phyloP scores from a whole-genome alignment of 176 grass and related monocot species.

The Guadua angustifolia region DNA sequence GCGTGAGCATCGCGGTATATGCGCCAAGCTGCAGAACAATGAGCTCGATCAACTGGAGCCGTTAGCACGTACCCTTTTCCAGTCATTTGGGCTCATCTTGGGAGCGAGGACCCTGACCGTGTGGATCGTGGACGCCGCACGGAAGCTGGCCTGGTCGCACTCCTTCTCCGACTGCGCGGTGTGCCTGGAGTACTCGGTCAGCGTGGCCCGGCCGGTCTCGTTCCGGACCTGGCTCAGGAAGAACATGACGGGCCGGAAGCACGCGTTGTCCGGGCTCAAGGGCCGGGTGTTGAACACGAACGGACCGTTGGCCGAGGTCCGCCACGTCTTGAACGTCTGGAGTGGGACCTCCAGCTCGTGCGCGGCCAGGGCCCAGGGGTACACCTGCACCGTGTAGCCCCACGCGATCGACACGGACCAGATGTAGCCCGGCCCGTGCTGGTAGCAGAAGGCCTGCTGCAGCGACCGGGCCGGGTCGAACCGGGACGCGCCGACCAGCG shows the following conservation, averaged over 20 bases:
- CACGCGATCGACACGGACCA: slow-evolving; percentile 85
- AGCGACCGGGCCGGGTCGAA: slow-evolving; percentile 62
- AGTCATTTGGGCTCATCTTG: slow-evolving; percentile 61
- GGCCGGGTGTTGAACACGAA: slow-evolving; percentile 84
- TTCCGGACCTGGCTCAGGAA: slow-evolving; percentile 49
- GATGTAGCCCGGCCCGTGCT: slow-evolving; percentile 47
- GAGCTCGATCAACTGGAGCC: not conserved
- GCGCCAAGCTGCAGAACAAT: not conserved
- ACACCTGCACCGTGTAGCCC: slow-evolving; percentile 81
- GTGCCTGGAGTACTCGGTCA: slow-evolving; percentile 70
- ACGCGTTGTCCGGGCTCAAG: slow-evolving; percentile 11
- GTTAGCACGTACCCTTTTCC: slow-evolving; percentile 52
- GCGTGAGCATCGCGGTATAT: not conserved
- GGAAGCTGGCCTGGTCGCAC: slow-evolving; percentile 57
- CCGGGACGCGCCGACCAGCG: slow-evolving; percentile 49
- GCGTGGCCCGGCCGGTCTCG: slow-evolving; percentile 41
- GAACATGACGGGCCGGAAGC: slow-evolving; percentile 60
- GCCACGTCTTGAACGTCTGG: slow-evolving; percentile 84
- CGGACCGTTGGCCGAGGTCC: slow-evolving; percentile 57
- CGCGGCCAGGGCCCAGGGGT: slow-evolving; percentile 57
- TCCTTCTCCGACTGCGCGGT: not conserved
- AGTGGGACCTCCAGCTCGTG: slow-evolving; percentile 65
- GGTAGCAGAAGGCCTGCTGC: slow-evolving; percentile 86
- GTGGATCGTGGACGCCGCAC: slow-evolving; percentile 49
- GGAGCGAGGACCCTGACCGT: slow-evolving; percentile 64